Percentiles rank a stretch among this genome's conserved stretches.
Evolutionary conservation across 345 rosid genomes (phyloP).

Genomic region (Euphorbia pulcherrima): DNA sequence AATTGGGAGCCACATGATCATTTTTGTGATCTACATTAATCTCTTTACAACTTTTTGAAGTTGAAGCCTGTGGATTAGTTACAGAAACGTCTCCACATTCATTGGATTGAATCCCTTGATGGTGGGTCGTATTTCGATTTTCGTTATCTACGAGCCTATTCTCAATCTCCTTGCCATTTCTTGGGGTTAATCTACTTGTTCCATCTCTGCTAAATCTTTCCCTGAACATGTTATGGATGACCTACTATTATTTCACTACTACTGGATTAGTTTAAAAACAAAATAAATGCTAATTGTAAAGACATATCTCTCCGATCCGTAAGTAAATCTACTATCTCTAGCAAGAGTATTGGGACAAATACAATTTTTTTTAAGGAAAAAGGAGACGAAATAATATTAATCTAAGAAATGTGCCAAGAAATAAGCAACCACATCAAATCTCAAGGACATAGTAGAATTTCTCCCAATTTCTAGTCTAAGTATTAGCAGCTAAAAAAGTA

Average conservation of each 20-base stretch:
- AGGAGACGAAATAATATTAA: too few species aligned
- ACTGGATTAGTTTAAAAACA: too few species aligned
- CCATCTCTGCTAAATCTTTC: slow-evolving; percentile 41
- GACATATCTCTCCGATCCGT: too few species aligned
- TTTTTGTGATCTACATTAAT: neutral
- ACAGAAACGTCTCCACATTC: neutral
- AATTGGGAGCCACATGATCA: neutral
- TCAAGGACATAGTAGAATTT: too few species aligned
- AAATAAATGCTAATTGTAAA: too few species aligned
- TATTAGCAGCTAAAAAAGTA: too few species aligned
- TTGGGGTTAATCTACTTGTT: slow-evolving; percentile 8
- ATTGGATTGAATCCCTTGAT: slow-evolving; percentile 1
- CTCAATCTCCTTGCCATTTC: slow-evolving; percentile 6
- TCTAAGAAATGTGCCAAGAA: too few species aligned
- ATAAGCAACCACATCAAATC: too few species aligned
- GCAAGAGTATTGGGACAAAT: too few species aligned
- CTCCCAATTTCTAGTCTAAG: too few species aligned
- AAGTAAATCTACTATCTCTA: too few species aligned
- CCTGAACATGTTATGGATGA: slow-evolving; percentile 31
- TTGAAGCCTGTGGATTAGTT: neutral
- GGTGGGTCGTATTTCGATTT: slow-evolving; percentile 11
- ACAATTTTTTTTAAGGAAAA: too few species aligned
- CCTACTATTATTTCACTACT: neutral
- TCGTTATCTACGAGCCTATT: slow-evolving; percentile 6
- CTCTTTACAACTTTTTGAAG: neutral